phyloP scores from a whole-genome alignment of 1,139 yeast genomes.

The Pichia sp. region DNA sequence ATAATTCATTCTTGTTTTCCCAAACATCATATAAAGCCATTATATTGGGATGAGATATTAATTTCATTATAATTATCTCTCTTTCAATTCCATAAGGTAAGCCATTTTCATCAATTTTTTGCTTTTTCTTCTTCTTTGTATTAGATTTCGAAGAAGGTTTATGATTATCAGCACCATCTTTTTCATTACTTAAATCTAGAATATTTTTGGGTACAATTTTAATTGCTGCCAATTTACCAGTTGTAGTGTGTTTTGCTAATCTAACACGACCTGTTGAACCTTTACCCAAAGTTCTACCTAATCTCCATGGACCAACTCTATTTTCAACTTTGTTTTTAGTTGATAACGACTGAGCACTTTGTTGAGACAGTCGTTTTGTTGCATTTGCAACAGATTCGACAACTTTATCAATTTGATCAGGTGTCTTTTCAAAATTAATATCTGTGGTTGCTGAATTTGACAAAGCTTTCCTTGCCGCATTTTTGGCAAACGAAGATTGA shows the following conservation, averaged over 20 bases:
- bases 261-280: conserved; percentile 81
- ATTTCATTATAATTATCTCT: conserved; percentile 76
- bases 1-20: conserved; percentile 74
- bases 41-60: conserved; percentile 69
- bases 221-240: conserved; percentile 75
- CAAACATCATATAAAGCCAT: conserved; percentile 74
- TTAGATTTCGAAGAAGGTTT: neutral
- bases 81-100: conserved; percentile 78
- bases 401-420: conserved; percentile 28
- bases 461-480: conserved; percentile 23
- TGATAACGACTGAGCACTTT: conserved; percentile 39
- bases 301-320: conserved; percentile 71
- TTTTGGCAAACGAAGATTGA: conserved; percentile 19
- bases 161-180: neutral
- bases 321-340: conserved; percentile 51
- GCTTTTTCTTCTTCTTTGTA: conserved; percentile 11
- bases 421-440: conserved; percentile 16
- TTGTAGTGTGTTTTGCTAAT: conserved; percentile 58
- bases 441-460: conserved; percentile 5
- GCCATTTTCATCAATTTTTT: conserved; percentile 30
- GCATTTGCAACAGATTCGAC: conserved; percentile 48
- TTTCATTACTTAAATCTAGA: conserved; percentile 9
- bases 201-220: conserved; percentile 66
- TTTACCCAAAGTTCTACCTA: conserved; percentile 72
- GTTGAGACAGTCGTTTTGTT: conserved; percentile 50